A percentile compares a stretch with the other conserved stretches of the same genome.
phyloP scores from a whole-genome alignment of 116 monocot species.

The Thalassia testudinum region DNA sequence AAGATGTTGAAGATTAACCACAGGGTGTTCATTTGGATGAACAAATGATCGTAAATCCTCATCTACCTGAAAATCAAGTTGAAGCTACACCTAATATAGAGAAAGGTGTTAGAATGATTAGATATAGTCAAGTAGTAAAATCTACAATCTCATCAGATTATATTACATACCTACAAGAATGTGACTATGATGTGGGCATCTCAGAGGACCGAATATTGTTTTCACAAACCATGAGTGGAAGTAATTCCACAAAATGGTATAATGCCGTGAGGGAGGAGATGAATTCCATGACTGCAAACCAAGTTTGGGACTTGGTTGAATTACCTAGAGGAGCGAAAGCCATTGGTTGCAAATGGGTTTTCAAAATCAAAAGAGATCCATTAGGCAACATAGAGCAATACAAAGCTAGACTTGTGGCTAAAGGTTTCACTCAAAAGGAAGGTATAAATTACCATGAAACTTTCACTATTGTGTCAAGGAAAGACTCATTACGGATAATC shows the following conservation, averaged over 20 bases:
- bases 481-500: constrained; percentile 1
- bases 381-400: not conserved
- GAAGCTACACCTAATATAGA: not conserved
- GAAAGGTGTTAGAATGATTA: constrained; percentile 1
- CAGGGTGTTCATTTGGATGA: too few relatives aligned
- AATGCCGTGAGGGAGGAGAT: constrained; percentile 2
- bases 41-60: too few relatives aligned
- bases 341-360: constrained; percentile 3
- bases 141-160: not conserved
- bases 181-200: not conserved
- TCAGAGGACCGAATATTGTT: constrained; percentile 1
- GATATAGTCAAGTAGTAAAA: not conserved
- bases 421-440: not conserved
- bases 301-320: constrained; percentile 1
- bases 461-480: constrained; percentile 1
- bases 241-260: not conserved
- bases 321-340: not conserved
- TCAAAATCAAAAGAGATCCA: constrained; percentile 1
- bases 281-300: not conserved
- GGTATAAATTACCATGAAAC: constrained; percentile 4
- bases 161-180: constrained; percentile 5
- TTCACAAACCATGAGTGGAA: not conserved
- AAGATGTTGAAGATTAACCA: too few relatives aligned
- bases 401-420: constrained; percentile 2
- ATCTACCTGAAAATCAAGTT: too few relatives aligned